These are phyloP conservation scores for Calcarisporium arbuscula DNA, from an alignment of 2,329 filamentous ascomycete species.

Conservation along the genomic window DNA sequence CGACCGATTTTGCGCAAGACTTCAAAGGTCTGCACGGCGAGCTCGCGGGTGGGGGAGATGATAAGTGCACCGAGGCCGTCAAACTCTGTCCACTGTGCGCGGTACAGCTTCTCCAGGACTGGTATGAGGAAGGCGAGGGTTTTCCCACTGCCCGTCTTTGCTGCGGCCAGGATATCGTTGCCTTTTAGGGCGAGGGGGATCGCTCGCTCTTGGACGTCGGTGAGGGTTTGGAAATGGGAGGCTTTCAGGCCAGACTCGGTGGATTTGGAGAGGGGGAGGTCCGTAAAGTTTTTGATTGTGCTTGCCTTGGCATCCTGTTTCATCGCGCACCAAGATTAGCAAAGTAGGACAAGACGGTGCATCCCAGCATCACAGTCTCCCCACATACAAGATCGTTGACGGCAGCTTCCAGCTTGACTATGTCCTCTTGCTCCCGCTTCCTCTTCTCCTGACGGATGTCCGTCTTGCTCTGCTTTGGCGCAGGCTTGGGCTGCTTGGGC, in stretches of 20 bases:
- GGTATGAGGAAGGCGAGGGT: conserved; percentile 90
- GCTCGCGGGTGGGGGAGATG: conserved; percentile 86
- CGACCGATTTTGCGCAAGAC: conserved; percentile 85
- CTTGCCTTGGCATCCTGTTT: conserved; percentile 54
- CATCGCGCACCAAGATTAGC: not conserved
- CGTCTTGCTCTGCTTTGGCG: conserved; percentile 21
- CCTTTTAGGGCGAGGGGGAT: conserved; percentile 83
- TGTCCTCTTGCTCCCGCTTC: conserved; percentile 29
- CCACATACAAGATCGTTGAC: conserved; percentile 26
- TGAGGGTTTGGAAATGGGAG: conserved; percentile 84
- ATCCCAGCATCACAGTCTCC: no score
- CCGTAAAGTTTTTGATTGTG: conserved; percentile 63
- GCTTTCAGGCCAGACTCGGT: conserved; percentile 74
- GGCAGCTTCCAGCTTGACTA: conserved; percentile 25
- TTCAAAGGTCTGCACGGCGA: conserved; percentile 95
- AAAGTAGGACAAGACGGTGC: no score
- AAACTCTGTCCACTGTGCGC: conserved; percentile 79
- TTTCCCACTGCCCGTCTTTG: conserved; percentile 93
- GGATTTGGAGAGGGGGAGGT: conserved; percentile 72
- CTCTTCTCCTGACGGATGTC: conserved; percentile 30
- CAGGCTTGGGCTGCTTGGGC: conserved; percentile 14
- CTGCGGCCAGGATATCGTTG: conserved; percentile 83
- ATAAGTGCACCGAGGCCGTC: conserved; percentile 92
- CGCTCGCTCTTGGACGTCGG: conserved; percentile 86
- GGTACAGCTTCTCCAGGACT: conserved; percentile 86